Base-by-base conservation (phyloP, 1,284 basidiomycete species). In the Puccinia sorghi region DNA sequence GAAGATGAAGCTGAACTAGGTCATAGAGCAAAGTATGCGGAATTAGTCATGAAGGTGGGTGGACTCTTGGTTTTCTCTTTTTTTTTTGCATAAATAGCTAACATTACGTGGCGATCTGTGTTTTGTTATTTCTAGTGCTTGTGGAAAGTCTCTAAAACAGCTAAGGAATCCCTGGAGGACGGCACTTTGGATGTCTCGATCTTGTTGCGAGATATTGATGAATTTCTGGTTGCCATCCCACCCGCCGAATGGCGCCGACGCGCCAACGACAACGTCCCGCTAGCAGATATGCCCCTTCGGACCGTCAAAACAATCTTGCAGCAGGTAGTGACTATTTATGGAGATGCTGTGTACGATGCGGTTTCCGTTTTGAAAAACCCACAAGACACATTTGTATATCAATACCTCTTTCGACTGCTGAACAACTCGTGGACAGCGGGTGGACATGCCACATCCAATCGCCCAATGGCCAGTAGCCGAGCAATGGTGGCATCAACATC, bases 271-370 rank as follows among this genome's bases (percentile, higher is more conserved):
- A 92, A 92, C 80, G 89, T 98, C 0, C 94, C 96, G 2, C 91
- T 97, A 82, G 94, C 93, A 56, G 97, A 99, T 83, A 92, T 99
- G 92, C 97, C 97, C 1, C 86, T 99, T 81, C 88, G 96, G 79
- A 99, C 97, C 0, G 92, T 98, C 85, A 99, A 99, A 87, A 95
- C 96, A 39, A 93, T 98, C 81, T 92, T 97, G 52, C 94, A 98
- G 85, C 93, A 96, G 84, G 89, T 97, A 79, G 92, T 97, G 81
- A 81, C 84, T 56, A 84, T 86, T 57, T 86, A 85, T 74, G 86
- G 85, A 48, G 83, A 83, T 12, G 83, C 83, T 1, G 85, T 86
- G 25, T 85, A 86, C 76, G 85, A 86, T 32, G 84, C 86, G 22
- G 84, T 87, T 39, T 81, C 81, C 13, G 81, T 83, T 63, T 80